Evolutionary conservation across 495 filamentous ascomycete species (phyloP).

Genomic region (Daldinia childiae): DNA sequence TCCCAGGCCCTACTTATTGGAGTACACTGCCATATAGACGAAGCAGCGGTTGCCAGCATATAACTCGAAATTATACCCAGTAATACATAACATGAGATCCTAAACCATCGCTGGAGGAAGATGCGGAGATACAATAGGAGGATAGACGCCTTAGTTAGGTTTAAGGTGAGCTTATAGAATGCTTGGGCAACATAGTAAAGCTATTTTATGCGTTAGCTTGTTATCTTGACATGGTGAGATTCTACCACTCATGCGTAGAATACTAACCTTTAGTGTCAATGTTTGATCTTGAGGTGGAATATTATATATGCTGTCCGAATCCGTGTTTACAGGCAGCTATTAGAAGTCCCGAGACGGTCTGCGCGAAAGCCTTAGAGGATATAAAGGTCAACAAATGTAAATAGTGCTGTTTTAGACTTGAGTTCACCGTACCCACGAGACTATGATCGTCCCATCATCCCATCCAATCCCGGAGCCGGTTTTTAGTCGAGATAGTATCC

Average conservation of each 20-base stretch:
- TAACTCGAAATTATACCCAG: slow-evolving; percentile 40
- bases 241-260: background rate
- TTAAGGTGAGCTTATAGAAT: slow-evolving; percentile 48
- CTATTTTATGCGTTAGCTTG: slow-evolving; percentile 21
- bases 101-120: slow-evolving; percentile 48
- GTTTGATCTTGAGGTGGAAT: slow-evolving; percentile 40
- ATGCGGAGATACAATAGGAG: slow-evolving; percentile 51
- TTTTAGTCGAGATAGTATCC: slow-evolving; percentile 46
- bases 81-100: slow-evolving; percentile 37
- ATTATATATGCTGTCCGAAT: slow-evolving; percentile 48
- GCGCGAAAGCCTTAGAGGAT: slow-evolving; percentile 41
- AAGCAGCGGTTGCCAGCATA: slow-evolving; percentile 42
- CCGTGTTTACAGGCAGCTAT: slow-evolving; percentile 49
- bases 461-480: slow-evolving; percentile 46
- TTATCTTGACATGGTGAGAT: background rate
- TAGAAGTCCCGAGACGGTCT: slow-evolving; percentile 44
- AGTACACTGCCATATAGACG: slow-evolving; percentile 61
- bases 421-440: slow-evolving; percentile 43
- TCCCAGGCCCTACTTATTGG: slow-evolving; percentile 65
- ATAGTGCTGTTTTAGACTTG: background rate
- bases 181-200: slow-evolving; percentile 47
- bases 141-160: slow-evolving; percentile 49
- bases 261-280: slow-evolving; percentile 49
- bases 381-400: slow-evolving; percentile 13
- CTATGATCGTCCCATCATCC: slow-evolving; percentile 51